A percentile compares a stretch with the other conserved stretches of the same genome.
Evolutionary conservation across 148 eudicot species (phyloP).

Genomic region (Salicornia ramosissima): DNA sequence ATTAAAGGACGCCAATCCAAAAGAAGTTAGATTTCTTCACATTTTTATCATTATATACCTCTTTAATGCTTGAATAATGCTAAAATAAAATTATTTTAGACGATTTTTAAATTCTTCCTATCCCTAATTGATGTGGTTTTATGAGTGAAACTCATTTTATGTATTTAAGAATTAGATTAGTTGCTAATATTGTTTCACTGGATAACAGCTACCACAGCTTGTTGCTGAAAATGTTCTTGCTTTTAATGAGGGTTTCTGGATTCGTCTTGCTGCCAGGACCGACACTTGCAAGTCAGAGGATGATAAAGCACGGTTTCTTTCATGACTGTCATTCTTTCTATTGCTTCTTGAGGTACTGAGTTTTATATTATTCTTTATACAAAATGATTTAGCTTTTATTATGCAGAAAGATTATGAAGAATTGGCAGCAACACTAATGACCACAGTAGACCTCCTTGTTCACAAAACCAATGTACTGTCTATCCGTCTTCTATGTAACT

Average conservation of each 20-base stretch:
- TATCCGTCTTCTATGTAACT: slow-evolving; percentile 15
- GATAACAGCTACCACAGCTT: slow-evolving; percentile 66
- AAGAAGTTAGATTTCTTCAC: slow-evolving; percentile 43
- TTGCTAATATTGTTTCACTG: slow-evolving; percentile 14
- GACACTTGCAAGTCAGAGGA: slow-evolving; percentile 99
- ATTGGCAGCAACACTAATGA: slow-evolving; percentile 76
- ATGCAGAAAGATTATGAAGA: slow-evolving; percentile 97
- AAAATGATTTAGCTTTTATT: slow-evolving; percentile 12
- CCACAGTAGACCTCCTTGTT: slow-evolving; percentile 79
- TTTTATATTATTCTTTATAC: background rate
- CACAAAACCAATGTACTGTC: slow-evolving; percentile 70
- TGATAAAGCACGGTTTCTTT: slow-evolving; percentile 70
- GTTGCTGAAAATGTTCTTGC: slow-evolving; percentile 92
- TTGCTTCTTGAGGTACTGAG: background rate
- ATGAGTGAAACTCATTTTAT: background rate
- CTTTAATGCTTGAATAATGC: background rate
- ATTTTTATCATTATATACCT: background rate
- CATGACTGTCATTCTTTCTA: slow-evolving; percentile 7
- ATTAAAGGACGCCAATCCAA: slow-evolving; percentile 66
- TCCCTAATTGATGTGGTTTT: background rate
- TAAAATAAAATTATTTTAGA: background rate
- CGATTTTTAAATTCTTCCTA: background rate
- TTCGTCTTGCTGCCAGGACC: slow-evolving; percentile 87
- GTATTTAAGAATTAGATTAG: background rate
- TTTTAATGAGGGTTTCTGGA: slow-evolving; percentile 95